Evolutionary conservation across 2,329 filamentous ascomycete species (phyloP), one percentile per base, ranked within the genome.

Genomic region (Trichoderma aggressivum): DNA sequence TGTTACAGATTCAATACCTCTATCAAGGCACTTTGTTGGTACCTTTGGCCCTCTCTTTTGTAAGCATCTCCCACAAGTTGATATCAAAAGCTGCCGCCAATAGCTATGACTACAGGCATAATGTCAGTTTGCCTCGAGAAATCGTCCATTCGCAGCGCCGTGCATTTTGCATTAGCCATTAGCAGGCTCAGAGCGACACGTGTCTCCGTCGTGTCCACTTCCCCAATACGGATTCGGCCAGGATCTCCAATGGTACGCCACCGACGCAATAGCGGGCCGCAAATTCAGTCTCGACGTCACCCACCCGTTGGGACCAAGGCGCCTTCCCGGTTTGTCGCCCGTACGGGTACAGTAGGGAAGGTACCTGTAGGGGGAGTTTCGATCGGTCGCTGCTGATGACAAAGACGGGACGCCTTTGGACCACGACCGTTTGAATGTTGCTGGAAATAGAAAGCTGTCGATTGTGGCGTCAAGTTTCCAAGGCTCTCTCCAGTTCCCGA

Each of bases 201-300:
- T 77, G 77, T 77, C 73, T 72, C 71, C 24, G 24, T 39, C 30
- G 36, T 50, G 18, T 59, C 65, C 75, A 73, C 68, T 74, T 76
- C 74, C 76, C 76, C 73, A 77, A 73, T 73, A 70, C 75, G 73
- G 77, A 78, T 78, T 73, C 72, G 75, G 77, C 75, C 72, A 72
- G 76, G 74, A 78, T 77, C 73, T 75, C 73, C 72, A 73, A 77
- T 78, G 76, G 75, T 72, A 70, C 73, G 73, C 73, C 76, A 72
- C 74, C 75, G 77, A 79, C 77, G 77, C 77, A 73, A 73, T 72
- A 47, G 68, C 56, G 70, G 61, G 47, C 14, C 70, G 50, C 14
- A 43, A n/a, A 47, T 21, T 56, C 61, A 47, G 64, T 56, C 36
- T 53, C 47, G 71, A 72, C 71, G 71, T 72, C 71, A 72, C 67